Conservation (phyloP, 257 asterid species). For the Solanum chaucha region DNA sequence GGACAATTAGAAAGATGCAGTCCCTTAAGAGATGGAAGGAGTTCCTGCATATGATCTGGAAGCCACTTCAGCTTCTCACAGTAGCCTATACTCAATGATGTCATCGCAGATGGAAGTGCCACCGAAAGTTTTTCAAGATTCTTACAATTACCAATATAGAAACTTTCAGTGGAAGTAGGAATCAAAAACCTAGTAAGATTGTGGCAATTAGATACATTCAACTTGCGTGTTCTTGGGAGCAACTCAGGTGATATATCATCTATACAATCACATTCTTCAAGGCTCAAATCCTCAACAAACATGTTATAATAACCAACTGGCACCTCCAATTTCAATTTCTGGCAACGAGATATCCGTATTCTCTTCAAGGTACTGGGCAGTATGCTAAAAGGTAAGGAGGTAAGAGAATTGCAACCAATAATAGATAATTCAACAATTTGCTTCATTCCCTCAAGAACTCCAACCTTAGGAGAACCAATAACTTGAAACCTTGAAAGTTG, state of each 20-base stretch:
- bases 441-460: neutral
- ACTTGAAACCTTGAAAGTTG: too few species aligned
- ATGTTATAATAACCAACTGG: neutral
- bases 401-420: neutral
- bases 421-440: neutral
- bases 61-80: neutral
- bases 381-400: neutral
- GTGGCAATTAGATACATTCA: accelerated
- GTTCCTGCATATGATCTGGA: too few species aligned
- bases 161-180: neutral
- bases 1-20: neutral
- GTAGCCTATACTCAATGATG: accelerated
- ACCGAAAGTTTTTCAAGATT: neutral
- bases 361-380: neutral
- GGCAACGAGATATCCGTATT: accelerated
- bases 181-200: neutral
- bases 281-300: accelerated
- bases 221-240: neutral
- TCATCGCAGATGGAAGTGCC: neutral
- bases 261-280: neutral
- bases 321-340: neutral
- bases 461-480: too few species aligned
- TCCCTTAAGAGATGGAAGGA: neutral
- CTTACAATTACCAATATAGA: neutral
- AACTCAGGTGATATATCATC: neutral